A percentile compares a stretch with the other conserved stretches of the same genome.
Evolutionary conservation across 345 rosid species (phyloP).

Genomic region (Heritiera fomes): DNA sequence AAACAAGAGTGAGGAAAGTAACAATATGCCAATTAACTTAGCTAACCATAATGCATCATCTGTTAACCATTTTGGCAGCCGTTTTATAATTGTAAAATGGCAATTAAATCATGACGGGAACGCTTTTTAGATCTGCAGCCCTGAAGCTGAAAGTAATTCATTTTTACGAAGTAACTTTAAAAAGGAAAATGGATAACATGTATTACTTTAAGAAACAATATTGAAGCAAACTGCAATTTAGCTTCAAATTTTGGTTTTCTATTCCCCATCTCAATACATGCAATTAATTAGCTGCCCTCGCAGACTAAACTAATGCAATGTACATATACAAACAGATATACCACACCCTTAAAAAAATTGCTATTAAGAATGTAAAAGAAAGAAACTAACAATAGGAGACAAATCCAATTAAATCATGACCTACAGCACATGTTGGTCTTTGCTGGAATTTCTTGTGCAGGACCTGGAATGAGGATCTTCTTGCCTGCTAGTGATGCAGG

Average conservation of each 20-base stretch:
- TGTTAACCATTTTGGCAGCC: too few relatives aligned
- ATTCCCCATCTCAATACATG: neutral
- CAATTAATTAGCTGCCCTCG: slow-evolving; percentile 27
- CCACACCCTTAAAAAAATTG: slow-evolving; percentile 35
- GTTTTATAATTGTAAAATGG: too few relatives aligned
- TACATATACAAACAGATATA: slow-evolving; percentile 30
- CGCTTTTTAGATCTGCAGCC: too few relatives aligned
- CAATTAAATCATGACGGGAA: too few relatives aligned
- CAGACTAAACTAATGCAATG: slow-evolving; percentile 14
- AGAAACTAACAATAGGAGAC: slow-evolving; percentile 8
- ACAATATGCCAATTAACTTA: too few relatives aligned
- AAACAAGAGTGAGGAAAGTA: too few relatives aligned
- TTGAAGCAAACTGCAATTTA: neutral
- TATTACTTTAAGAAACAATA: neutral
- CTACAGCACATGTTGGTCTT: slow-evolving; percentile 64
- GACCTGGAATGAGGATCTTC: slow-evolving; percentile 68
- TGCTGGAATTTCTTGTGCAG: slow-evolving; percentile 60
- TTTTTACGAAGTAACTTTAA: too few relatives aligned
- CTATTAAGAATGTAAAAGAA: slow-evolving; percentile 16
- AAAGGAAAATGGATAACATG: neutral
- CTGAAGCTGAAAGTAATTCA: too few relatives aligned
- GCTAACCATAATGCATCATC: too few relatives aligned
- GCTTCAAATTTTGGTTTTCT: slow-evolving; percentile 9
- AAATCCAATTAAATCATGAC: slow-evolving; percentile 33
- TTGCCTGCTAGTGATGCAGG: slow-evolving; percentile 59